phyloP scores from a whole-genome alignment of 495 filamentous ascomycete species.

The Podospora anserina region DNA sequence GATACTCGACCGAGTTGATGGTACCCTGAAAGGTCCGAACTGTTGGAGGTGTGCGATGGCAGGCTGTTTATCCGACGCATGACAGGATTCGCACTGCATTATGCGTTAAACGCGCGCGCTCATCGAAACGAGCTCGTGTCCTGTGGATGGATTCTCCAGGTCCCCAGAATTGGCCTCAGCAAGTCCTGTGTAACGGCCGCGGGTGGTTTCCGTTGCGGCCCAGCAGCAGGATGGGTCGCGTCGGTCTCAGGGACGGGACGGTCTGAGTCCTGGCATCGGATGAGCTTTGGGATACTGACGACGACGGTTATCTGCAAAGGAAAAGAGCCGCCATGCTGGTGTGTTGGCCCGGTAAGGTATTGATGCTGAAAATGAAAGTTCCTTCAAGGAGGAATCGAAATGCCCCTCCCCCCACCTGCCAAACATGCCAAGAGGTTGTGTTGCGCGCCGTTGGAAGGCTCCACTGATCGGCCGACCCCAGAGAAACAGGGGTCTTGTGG shows the following conservation, averaged over 20 bases:
- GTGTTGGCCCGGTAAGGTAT: neutral
- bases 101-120: neutral
- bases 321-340: neutral
- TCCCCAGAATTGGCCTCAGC: neutral
- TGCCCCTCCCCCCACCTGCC: neutral
- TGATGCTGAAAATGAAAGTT: neutral
- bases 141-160: neutral
- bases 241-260: neutral
- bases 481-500: neutral
- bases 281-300: neutral
- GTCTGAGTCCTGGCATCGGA: neutral
- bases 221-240: slow-evolving; percentile 9
- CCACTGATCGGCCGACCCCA: neutral
- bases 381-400: neutral
- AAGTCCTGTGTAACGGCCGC: neutral
- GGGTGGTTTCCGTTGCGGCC: neutral
- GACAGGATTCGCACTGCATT: neutral
- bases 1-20: neutral
- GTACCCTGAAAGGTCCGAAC: too few relatives aligned
- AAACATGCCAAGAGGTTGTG: neutral
- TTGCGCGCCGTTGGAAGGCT: neutral
- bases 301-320: too few relatives aligned
- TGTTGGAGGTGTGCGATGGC: neutral
- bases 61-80: neutral
- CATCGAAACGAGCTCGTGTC: neutral